Conservation (phyloP, 352 stramenopile genomes). For the Aphanomyces astaci region DNA sequence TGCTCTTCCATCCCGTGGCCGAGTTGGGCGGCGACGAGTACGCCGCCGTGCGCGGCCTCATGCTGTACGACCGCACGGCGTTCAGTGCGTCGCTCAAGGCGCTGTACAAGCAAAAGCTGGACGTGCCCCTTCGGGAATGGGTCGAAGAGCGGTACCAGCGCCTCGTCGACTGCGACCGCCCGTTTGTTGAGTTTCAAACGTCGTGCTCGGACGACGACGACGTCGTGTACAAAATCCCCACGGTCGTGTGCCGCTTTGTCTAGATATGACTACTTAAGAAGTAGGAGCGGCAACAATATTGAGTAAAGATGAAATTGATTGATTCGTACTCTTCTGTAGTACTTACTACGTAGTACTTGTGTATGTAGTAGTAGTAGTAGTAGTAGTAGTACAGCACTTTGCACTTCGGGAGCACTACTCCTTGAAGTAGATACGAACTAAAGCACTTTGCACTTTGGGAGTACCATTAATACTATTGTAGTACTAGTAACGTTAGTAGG, state of each 20-base stretch:
- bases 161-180: constrained; percentile 70
- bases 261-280: no score
- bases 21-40: constrained; percentile 65
- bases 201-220: constrained; percentile 79
- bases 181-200: constrained; percentile 77
- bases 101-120: constrained; percentile 57
- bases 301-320: no score
- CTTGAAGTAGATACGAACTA: no score
- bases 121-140: constrained; percentile 45
- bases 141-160: constrained; percentile 74
- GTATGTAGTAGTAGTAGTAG: no score
- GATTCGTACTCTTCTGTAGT: no score
- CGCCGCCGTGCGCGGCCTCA: constrained; percentile 61
- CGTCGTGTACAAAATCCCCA: constrained; percentile 75
- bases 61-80: constrained; percentile 81
- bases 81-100: constrained; percentile 64
- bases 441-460: no score
- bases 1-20: constrained; percentile 70
- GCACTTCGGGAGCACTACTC: no score
- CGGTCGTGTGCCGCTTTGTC: constrained; percentile 54
- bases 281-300: no score
- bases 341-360: no score
- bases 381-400: no score
- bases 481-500: no score
- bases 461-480: no score